These are phyloP conservation scores for Peronosclerospora sorghi DNA, from an alignment of 352 stramenopile species.

Conservation along the genomic window DNA sequence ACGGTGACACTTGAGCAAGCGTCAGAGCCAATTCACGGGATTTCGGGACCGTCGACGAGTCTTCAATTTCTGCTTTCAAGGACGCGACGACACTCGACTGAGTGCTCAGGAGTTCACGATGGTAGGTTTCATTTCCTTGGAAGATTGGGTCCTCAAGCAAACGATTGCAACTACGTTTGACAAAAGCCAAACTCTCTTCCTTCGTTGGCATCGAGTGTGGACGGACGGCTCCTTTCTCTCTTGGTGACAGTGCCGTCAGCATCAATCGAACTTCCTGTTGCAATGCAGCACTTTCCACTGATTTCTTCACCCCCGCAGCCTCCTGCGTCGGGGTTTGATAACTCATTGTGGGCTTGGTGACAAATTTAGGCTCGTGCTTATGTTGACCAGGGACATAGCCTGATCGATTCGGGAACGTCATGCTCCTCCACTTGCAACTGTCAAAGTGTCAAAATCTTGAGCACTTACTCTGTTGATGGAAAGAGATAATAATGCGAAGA, in stretches of 20 bases:
- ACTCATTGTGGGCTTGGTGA: background rate
- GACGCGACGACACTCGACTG: conserved; percentile 4
- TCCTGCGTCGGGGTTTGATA: background rate
- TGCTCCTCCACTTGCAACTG: conserved; percentile 17
- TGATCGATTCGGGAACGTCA: conserved; percentile 54
- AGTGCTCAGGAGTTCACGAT: conserved; percentile 10
- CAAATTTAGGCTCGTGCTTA: conserved; percentile 21
- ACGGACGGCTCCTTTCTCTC: background rate
- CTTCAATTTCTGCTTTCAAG: conserved; percentile 3
- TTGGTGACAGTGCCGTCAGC: conserved; percentile 15
- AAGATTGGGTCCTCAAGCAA: conserved; percentile 29
- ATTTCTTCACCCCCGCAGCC: background rate
- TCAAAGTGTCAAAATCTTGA: background rate
- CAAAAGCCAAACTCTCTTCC: conserved; percentile 9
- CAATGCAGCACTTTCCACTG: conserved; percentile 2
- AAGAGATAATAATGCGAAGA: too few species aligned
- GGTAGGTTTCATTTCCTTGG: conserved; percentile 13
- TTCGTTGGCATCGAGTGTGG: conserved; percentile 3
- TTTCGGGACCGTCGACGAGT: background rate
- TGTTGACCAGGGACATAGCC: conserved; percentile 39
- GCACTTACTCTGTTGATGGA: too few species aligned
- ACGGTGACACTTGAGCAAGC: conserved; percentile 17
- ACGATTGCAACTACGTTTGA: conserved; percentile 17
- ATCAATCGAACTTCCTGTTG: conserved; percentile 20
- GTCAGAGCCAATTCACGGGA: conserved; percentile 7